Evolutionary conservation across 176 grass and related monocot genomes (phyloP).

Genomic region (Triticum timopheevii): DNA sequence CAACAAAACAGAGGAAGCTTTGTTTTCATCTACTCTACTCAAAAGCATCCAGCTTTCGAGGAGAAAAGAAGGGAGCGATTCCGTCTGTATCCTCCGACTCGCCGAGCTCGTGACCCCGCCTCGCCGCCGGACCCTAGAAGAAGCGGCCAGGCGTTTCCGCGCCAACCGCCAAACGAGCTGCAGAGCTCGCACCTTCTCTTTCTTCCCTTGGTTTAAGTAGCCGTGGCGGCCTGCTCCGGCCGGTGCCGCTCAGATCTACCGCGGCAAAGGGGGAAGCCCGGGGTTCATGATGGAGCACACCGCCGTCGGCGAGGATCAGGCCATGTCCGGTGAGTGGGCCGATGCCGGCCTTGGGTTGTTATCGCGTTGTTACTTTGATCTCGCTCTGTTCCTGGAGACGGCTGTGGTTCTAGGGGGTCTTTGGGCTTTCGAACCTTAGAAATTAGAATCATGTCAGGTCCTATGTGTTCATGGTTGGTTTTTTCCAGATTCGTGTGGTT

Average conservation of each 20-base stretch:
- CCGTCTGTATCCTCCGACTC: slow-evolving; percentile 8
- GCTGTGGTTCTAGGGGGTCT: background rate
- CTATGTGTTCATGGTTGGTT: background rate
- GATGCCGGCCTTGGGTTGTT: background rate
- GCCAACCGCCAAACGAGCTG: background rate
- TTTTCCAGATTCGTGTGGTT: background rate
- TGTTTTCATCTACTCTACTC: background rate
- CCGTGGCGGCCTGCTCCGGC: background rate
- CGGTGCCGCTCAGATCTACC: slow-evolving; percentile 39
- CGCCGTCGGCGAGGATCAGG: slow-evolving; percentile 37
- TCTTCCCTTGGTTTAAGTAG: background rate
- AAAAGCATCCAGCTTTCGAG: slow-evolving; percentile 15
- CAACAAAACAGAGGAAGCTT: background rate
- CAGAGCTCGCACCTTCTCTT: slow-evolving; percentile 22
- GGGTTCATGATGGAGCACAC: slow-evolving; percentile 42
- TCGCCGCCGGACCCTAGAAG: background rate
- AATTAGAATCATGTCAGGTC: background rate
- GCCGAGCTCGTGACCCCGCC: slow-evolving; percentile 28
- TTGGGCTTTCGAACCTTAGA: background rate
- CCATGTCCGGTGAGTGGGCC: slow-evolving; percentile 61
- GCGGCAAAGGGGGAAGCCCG: background rate
- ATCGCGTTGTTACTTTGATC: slow-evolving; percentile 1
- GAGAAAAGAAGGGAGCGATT: slow-evolving; percentile 30
- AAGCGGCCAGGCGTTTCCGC: slow-evolving; percentile 32
- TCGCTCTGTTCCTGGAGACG: slow-evolving; percentile 10